Evolutionary conservation across 1,139 yeast genomes (phyloP).

Genomic region (Blastobotrys aristatus): DNA sequence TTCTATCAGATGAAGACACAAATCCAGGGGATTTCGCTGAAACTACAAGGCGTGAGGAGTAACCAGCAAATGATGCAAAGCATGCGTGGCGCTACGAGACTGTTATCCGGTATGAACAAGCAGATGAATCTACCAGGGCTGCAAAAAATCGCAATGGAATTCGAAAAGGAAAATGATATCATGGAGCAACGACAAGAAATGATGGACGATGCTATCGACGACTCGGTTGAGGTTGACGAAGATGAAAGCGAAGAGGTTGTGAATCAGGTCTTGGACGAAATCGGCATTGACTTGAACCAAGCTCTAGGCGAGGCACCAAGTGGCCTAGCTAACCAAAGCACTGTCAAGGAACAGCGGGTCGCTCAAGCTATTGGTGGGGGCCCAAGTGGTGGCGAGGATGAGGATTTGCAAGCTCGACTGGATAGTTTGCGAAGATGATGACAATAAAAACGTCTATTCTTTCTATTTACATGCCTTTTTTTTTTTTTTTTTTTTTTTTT

Average conservation of each 20-base stretch:
- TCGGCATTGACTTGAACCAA: constrained; percentile 81
- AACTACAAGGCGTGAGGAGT: constrained; percentile 87
- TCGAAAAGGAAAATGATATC: constrained; percentile 87
- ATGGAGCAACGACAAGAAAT: constrained; percentile 99
- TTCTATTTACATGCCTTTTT: background rate
- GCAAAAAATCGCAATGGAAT: constrained; percentile 88
- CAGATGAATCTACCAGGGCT: constrained; percentile 88
- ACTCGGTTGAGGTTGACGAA: constrained; percentile 82
- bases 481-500: background rate
- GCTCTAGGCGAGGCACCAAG: constrained; percentile 63
- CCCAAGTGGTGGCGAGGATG: constrained; percentile 50
- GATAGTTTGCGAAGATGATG: constrained; percentile 65
- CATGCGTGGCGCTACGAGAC: constrained; percentile 89
- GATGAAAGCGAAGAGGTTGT: constrained; percentile 91
- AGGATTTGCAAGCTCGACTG: constrained; percentile 83
- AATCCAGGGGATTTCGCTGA: constrained; percentile 83
- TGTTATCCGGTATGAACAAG: constrained; percentile 80
- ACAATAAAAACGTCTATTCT: background rate
- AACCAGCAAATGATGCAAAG: constrained; percentile 94
- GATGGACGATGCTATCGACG: constrained; percentile 98
- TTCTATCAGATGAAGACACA: constrained; percentile 94
- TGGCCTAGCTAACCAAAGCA: constrained; percentile 35
- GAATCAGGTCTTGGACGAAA: constrained; percentile 87
- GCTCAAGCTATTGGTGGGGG: constrained; percentile 46
- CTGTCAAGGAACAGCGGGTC: constrained; percentile 37